Evolutionary conservation across 306 rosid genomes (phyloP).

Genomic region (Betula pendula): DNA sequence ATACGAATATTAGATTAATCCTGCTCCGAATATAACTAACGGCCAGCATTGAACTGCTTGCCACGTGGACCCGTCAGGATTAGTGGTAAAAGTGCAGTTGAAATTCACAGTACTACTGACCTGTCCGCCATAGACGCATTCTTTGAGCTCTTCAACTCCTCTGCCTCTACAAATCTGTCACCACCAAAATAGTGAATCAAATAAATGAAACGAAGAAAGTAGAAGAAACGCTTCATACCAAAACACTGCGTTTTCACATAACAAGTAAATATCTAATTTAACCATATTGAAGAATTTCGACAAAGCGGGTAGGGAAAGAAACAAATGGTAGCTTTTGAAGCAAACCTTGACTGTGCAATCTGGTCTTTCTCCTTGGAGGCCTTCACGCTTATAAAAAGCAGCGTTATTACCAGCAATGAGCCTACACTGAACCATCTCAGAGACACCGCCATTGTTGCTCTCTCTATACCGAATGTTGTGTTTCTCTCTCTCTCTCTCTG

Average conservation of each 20-base stretch:
- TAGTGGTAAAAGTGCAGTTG: neutral
- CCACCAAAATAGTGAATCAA: neutral
- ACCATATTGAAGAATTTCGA: neutral
- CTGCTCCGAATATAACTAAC: slow-evolving; percentile 18
- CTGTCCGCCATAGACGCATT: slow-evolving; percentile 68
- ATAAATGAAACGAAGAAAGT: neutral
- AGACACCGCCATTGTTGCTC: slow-evolving; percentile 53
- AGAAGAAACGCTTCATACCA: neutral
- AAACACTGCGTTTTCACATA: neutral
- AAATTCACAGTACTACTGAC: slow-evolving; percentile 40
- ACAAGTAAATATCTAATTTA: too few species aligned
- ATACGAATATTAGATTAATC: neutral
- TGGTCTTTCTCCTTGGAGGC: slow-evolving; percentile 29
- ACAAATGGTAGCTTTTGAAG: neutral
- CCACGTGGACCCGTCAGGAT: slow-evolving; percentile 26
- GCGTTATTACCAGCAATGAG: slow-evolving; percentile 28
- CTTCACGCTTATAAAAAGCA: slow-evolving; percentile 30
- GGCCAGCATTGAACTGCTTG: neutral
- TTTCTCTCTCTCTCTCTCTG: slow-evolving; percentile 4
- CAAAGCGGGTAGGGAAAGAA: neutral
- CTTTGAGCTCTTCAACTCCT: slow-evolving; percentile 50
- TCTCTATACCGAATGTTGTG: slow-evolving; percentile 4
- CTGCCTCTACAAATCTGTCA: slow-evolving; percentile 44
- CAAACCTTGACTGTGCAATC: slow-evolving; percentile 50
- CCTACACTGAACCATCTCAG: slow-evolving; percentile 22